Base-by-base conservation (phyloP, 495 filamentous ascomycete genomes). In the Xylaria acuta region DNA sequence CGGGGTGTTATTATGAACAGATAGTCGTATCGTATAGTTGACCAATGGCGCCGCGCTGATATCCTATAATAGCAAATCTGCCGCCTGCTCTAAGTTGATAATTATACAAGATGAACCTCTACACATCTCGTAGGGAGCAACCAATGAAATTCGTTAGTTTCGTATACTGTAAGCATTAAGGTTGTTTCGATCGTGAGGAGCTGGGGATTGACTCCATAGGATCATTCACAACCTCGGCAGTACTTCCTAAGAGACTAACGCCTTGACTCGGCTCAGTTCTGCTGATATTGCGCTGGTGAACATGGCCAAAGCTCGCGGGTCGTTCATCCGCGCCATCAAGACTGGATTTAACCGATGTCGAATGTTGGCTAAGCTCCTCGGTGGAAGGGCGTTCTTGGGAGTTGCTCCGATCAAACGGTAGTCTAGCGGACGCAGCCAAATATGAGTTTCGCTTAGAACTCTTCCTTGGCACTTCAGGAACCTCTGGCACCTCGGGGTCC, bases 271-370 rank as follows among this genome's bases (percentile, higher is more conserved):
- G 85, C 54, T 90, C 86, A n/a, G 89, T 84, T 40, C 83, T 82
- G 73, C 81, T 88, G 41, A 88, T 86, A 72, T 85, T 89, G 69
- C 92, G 90, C 38, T 93, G 90, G 45, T 91, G 84, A n/a, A 95
- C 93, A 74, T 90, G 91, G 1, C 93, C 92, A 75, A 91, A 85
- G 75, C 86, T 92, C 3, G 91, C 87, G 3, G 91, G 89, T 40
- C 88, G 86, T 49, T 92, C 91, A 12, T 84, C 76, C n/a, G 58
- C 56, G 22, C 47, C 64, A 14, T 72, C 74, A 36, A 59, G 60
- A 41, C 70, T 72, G 22, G 70, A 72, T 12, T 11, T 16, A 1
- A 69, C 68, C 9, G 76, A 73, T 69, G 81, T 65, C 5, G 83
- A 53, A 65, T 77, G 77, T 72, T 76, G 77, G 73, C 72, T 78